A percentile compares a stretch with the other conserved stretches of the same genome.
phyloP scores from a whole-genome alignment of 176 grass and related monocot genomes.

The Aegilops speltoides region DNA sequence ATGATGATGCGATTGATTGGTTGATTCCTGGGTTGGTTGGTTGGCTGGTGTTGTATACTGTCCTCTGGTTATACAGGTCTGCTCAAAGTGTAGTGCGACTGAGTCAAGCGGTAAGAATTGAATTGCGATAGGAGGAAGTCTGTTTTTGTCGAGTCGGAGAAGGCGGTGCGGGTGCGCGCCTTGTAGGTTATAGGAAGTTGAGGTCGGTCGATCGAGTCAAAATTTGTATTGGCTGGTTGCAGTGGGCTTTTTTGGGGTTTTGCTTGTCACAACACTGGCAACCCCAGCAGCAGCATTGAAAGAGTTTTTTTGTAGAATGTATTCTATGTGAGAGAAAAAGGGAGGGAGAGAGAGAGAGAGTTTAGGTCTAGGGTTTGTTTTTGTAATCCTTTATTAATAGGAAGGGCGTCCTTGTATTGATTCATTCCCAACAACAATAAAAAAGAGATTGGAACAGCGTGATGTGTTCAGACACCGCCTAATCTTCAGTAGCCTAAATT shows the following conservation, averaged over 20 bases:
- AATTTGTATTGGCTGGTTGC: constrained; percentile 33
- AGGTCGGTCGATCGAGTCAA: not conserved
- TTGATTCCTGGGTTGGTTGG: not conserved
- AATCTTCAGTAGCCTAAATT: too few relatives aligned
- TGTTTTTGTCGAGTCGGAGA: not conserved
- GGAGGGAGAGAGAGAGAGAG: not conserved
- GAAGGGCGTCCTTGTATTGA: constrained; percentile 25
- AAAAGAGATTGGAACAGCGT: not conserved
- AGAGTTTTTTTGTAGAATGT: constrained; percentile 44
- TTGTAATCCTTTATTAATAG: not conserved
- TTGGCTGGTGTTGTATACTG: not conserved
- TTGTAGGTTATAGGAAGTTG: not conserved
- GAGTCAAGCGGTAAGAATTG: not conserved
- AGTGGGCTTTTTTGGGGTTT: constrained; percentile 44
- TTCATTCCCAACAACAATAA: constrained; percentile 34
- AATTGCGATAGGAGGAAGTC: not conserved
- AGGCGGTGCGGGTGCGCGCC: not conserved
- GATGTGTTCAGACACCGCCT: too few relatives aligned
- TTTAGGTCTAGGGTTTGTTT: constrained; percentile 26
- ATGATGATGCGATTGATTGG: not conserved
- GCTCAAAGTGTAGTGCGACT: not conserved
- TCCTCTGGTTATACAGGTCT: not conserved
- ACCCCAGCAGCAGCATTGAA: not conserved
- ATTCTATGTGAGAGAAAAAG: not conserved
- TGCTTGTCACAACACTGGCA: constrained; percentile 40